Evolutionary conservation across 345 rosid genomes (phyloP).

Genomic region (Brassica juncea): DNA sequence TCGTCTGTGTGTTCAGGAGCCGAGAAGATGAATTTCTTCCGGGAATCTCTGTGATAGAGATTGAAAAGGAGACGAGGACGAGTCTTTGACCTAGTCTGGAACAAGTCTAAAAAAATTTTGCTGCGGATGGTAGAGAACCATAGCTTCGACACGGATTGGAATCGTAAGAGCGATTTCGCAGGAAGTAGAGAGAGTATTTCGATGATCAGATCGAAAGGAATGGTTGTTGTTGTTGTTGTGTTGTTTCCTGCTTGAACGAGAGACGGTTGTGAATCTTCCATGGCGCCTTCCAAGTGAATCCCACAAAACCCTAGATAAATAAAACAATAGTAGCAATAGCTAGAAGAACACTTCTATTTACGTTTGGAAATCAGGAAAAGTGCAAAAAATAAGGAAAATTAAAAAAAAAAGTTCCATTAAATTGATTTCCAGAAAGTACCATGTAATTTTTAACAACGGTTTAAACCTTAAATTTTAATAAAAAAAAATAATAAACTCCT

Average conservation of each 20-base stretch:
- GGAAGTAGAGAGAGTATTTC: slow-evolving; percentile 8
- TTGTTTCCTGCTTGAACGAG: background rate
- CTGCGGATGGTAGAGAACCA: background rate
- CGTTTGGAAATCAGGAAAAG: background rate
- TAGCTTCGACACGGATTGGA: background rate
- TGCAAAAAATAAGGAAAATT: background rate
- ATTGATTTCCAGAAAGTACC: background rate
- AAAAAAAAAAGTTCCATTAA: background rate
- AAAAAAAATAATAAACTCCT: too few relatives aligned
- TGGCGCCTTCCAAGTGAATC: background rate
- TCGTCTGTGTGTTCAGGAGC: slow-evolving; percentile 6
- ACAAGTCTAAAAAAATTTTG: background rate
- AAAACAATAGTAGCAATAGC: background rate
- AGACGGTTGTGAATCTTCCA: slow-evolving; percentile 1
- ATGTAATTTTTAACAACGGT: background rate
- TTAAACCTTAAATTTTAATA: too few relatives aligned
- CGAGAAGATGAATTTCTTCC: background rate
- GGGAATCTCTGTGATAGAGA: background rate
- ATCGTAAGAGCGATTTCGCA: background rate
- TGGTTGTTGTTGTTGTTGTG: background rate
- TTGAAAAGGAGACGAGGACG: slow-evolving; percentile 7
- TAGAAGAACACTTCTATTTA: background rate
- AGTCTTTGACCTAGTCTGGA: background rate
- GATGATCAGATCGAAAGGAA: background rate
- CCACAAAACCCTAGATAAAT: background rate